Base-by-base conservation (phyloP, 2,329 filamentous ascomycete species). In the Coniochaeta ligniaria region DNA sequence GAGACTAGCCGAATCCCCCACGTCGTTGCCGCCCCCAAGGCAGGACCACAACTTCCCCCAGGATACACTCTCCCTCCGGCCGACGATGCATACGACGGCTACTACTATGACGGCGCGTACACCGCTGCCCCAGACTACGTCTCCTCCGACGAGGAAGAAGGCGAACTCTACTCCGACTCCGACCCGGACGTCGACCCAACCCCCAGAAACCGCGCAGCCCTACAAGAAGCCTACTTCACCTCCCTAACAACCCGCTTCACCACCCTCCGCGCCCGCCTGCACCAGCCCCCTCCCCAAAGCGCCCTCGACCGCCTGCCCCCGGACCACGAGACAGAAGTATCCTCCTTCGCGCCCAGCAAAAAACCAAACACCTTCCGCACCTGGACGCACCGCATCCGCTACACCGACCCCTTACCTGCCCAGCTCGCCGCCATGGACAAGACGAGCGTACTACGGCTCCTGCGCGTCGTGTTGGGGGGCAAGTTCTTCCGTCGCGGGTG, bases 21-120 rank as follows among this genome's bases (percentile, higher is more conserved):
- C 65, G 76, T 95, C 12, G 81, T 95, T 58, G 82, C 86, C 54
- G 89, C 87, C 0, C 80, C 84, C 6, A 82, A 79, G 64, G 72
- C 78, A 31, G 83, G 82, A 0, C 82, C 83, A 0, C 76, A 81
- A 66, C 72, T 79, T 3, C 80, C 80, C 6, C 71, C 74, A 9
- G 73, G 74, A 38, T 70, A 75, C 67, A 61, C 73, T 36, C 65
- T 70, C 16, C 62, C 66, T 47, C 66, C 70, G 47, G 58, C 63
- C 28, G 69, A 76, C 59, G 68, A 73, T 6, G 17, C 38, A 41
- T 17, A 41, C 22, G 66, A 70, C 60, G 89, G 88, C 12, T 87
- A 85, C 69, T 95, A 91, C 71, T 78, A 86, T 17, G 90, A 96
- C 66, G 92, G 92, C 57, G 89, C 91, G 41, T 96, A 92, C 71